These are phyloP conservation scores for Chalciporus sphaerocephalus DNA, from an alignment of 768 basidiomycete species.

Conservation along the genomic window DNA sequence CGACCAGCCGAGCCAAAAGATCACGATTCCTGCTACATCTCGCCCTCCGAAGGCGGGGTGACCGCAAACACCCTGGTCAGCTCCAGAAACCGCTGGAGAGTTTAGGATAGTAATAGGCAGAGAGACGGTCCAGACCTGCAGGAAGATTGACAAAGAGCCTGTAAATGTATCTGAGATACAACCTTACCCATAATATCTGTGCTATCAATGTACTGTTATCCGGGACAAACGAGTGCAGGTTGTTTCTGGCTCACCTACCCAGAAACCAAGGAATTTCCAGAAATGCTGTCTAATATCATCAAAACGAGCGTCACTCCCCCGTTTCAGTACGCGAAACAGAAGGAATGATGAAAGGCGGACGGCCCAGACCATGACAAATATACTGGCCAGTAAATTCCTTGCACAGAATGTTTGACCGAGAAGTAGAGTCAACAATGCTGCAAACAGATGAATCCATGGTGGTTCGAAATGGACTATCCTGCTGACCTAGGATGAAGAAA, in stretches of 20 bases:
- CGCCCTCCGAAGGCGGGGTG: conserved; percentile 51
- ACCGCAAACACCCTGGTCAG: conserved; percentile 30
- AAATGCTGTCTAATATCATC: conserved; percentile 64
- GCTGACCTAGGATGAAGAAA: conserved; percentile 57
- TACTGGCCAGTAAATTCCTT: conserved; percentile 51
- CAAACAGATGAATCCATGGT: too few relatives aligned
- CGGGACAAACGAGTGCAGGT: too few relatives aligned
- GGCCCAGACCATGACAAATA: conserved; percentile 68
- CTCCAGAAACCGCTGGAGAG: conserved; percentile 58
- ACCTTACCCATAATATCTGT: conserved; percentile 57
- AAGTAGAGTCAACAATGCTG: background rate
- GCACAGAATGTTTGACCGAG: conserved; percentile 55
- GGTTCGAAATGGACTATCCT: too few relatives aligned
- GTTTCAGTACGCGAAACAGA: conserved; percentile 65
- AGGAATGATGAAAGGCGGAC: conserved; percentile 56
- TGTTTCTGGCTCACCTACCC: background rate
- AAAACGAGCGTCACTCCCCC: conserved; percentile 61
- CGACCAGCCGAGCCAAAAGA: conserved; percentile 56
- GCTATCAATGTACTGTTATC: conserved; percentile 25
- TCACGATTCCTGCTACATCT: conserved; percentile 59
- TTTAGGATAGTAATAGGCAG: conserved; percentile 63
- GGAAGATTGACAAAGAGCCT: background rate
- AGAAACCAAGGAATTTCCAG: conserved; percentile 50
- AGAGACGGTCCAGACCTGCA: conserved; percentile 57
- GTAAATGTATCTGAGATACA: background rate